These are phyloP conservation scores for Trebouxia gelatinosa DNA, from an alignment of 163 green algal genomes.

Conservation along the genomic window DNA sequence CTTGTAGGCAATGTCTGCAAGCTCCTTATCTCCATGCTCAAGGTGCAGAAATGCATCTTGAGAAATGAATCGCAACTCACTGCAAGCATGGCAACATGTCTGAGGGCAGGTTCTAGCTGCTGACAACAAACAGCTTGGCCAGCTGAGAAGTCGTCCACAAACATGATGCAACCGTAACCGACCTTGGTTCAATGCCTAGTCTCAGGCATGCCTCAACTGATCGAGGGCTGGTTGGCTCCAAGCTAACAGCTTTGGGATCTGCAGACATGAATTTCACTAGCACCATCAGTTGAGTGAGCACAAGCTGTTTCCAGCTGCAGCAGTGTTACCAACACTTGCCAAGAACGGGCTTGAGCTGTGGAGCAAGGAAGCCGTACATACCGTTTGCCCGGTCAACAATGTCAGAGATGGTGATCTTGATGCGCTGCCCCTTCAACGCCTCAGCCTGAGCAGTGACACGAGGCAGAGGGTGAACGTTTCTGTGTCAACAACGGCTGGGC, in stretches of 20 bases:
- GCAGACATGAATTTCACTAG: background rate
- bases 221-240: slow-evolving; percentile 67
- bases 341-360: background rate
- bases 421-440: slow-evolving; percentile 45
- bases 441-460: slow-evolving; percentile 41
- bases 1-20: slow-evolving; percentile 67
- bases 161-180: slow-evolving; percentile 57
- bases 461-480: background rate
- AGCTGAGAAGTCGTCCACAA: slow-evolving; percentile 56
- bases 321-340: background rate
- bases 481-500: background rate
- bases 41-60: slow-evolving; percentile 52
- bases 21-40: slow-evolving; percentile 56
- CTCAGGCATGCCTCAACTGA: slow-evolving; percentile 79
- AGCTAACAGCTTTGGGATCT: slow-evolving; percentile 52
- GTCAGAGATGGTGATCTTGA: slow-evolving; percentile 69
- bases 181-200: slow-evolving; percentile 76
- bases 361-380: slow-evolving; percentile 10
- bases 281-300: background rate
- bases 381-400: slow-evolving; percentile 66
- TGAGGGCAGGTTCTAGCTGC: background rate
- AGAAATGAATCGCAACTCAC: slow-evolving; percentile 63
- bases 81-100: background rate
- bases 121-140: too few species aligned
- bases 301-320: background rate